phyloP scores from a whole-genome alignment of 805 yeast species.

The Candida montana region DNA sequence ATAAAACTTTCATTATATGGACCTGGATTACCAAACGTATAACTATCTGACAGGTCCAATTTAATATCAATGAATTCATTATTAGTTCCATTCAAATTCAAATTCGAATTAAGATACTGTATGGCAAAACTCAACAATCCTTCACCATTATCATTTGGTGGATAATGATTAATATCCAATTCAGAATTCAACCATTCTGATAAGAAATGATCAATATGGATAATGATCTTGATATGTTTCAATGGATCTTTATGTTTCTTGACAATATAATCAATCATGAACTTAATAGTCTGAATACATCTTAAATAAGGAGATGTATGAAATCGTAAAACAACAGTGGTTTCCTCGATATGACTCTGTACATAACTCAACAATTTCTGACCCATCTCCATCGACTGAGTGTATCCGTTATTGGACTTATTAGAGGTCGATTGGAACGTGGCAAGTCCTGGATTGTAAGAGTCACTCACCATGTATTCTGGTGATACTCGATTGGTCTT shows the following conservation, averaged over 20 bases:
- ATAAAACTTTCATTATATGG: slow-evolving; percentile 36
- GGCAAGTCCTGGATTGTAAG: slow-evolving; percentile 25
- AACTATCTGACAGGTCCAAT: slow-evolving; percentile 29
- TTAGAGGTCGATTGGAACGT: slow-evolving; percentile 22
- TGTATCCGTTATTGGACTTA: slow-evolving; percentile 25
- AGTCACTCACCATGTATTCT: slow-evolving; percentile 13
- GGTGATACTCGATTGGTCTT: slow-evolving; percentile 1
- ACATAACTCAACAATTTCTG: slow-evolving; percentile 20
- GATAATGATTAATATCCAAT: slow-evolving; percentile 33
- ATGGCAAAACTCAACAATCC: slow-evolving; percentile 34
- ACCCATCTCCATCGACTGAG: slow-evolving; percentile 23
- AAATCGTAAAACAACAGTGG: slow-evolving; percentile 15
- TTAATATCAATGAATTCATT: slow-evolving; percentile 24
- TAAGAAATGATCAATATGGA: slow-evolving; percentile 36
- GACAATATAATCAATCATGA: slow-evolving; percentile 19
- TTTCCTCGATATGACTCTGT: slow-evolving; percentile 13
- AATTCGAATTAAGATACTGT: slow-evolving; percentile 29
- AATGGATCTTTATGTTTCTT: slow-evolving; percentile 13
- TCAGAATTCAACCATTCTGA: slow-evolving; percentile 41
- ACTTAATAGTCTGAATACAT: slow-evolving; percentile 36
- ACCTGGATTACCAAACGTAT: slow-evolving; percentile 36
- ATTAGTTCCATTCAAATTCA: slow-evolving; percentile 14
- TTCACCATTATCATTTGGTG: slow-evolving; percentile 42
- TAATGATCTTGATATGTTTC: slow-evolving; percentile 16
- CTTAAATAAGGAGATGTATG: slow-evolving; percentile 42